Base-by-base conservation (phyloP, 768 basidiomycete species). In the Rhodotorula paludigena region DNA sequence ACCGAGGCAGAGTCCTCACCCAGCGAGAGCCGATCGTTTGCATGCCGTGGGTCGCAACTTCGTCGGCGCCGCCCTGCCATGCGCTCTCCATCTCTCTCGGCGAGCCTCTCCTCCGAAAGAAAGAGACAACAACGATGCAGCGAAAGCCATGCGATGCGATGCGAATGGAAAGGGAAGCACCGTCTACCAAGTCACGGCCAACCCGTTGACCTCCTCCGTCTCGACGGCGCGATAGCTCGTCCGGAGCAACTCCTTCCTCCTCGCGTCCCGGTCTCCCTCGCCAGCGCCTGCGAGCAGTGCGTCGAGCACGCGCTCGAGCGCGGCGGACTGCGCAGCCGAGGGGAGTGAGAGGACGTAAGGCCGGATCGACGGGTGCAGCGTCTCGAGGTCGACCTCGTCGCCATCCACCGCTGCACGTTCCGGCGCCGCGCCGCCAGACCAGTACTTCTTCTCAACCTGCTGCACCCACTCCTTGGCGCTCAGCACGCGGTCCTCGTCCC, bases 171-270 rank as follows among this genome's bases (percentile, higher is more conserved):
- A n/a, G n/a, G n/a, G n/a, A n/a, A n/a, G n/a, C n/a, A n/a, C n/a
- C n/a, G n/a, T 21, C 61, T 63, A 76, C 75, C 75, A 76, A n/a
- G 63, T 66, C 9, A 76, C 75, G 4, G 75, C 75, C 18, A 76
- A 51, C 10, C 75, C 75, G 41, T 74, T 76, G 39, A 75, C 66
- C 57, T 76, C 75, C 64, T 74, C 73, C 32, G 63, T 73, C 48
- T 74, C 69, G 6, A 76, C 73, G 2, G 71, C 68, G 33, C 75
- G 44, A 30, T 75, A 76, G 36, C 69, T 70, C 14, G 75, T 75
- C 42, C 73, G 25, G 25, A 76, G 41, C 8, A 69, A 21, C 41
- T 63, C 56, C 48, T 41, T 41, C 57, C 63, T 38, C 32, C 41
- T 25, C 28, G 2, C 36, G 35, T 53, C 62, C 7, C 23, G 0